Evolutionary conservation across 1,284 basidiomycete genomes (phyloP), one percentile per base, ranked within the genome.

Genomic region (Ceratobasidium papillatum): DNA sequence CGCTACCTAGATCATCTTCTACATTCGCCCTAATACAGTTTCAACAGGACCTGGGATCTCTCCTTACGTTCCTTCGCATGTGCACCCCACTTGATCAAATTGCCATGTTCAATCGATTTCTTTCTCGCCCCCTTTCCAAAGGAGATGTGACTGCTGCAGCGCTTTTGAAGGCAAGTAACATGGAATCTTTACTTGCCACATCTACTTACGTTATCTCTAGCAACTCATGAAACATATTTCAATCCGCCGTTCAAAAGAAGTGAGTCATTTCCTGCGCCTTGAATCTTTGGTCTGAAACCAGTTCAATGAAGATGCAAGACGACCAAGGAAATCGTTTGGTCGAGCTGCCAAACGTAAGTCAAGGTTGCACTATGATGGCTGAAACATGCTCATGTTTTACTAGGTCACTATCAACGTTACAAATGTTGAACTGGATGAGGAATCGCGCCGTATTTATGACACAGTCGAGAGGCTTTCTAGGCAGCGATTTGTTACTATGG

Each of bases 201-300:
- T 0, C n/a, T 1, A 47, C 66, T 64, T 12, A 79, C 65, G 14
- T 52, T n/a, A 30, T 58, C 25, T 76, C 17, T 76, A 94, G 90
- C 93, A 91, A 3, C 82, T 97, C n/a, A 94, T 96, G 87, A 89
- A 85, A 56, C 91, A 94, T 34, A 86, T 90, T 17, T 94, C 94
- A 71, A 90, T 97, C 58, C 90, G 94, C 4, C 87, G 94, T 41
- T 95, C 94, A 3, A 96, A 96, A 81, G 93, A 95, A 82, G 92
- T 90, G 47, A 59, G 83, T 76, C 49, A 63, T 71, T 5, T n/a
- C n/a, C 38, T 27, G 32, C 38, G 8, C 2, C 38, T 22, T 47
- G 36, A 8, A 12, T 27, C 3, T 30, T 54, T 54, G 11, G 27
- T 32, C 27, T n/a, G 52, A 63, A 22, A 19, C 72, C 79, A 7